Evolutionary conservation across 1,284 basidiomycete genomes (phyloP), one percentile per base, ranked within the genome.

Genomic region (Cryptococcus deneoformans): DNA sequence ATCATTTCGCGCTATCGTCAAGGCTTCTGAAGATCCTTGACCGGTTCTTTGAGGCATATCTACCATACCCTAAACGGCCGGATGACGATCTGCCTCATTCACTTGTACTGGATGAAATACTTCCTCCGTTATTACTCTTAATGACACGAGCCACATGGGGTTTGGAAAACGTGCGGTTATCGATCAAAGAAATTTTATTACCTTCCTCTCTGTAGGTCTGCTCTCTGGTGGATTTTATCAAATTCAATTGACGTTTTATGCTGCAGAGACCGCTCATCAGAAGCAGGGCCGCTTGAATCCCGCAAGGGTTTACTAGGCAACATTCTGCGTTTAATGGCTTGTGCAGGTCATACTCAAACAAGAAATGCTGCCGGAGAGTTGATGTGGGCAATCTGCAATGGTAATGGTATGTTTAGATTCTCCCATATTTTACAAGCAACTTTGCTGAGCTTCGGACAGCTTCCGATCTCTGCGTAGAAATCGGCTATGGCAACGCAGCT

Each of bases 401-500:
- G 83, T 2, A 86, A 94, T 75, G 84, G 90, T 91, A 70, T 72
- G 86, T 76, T 3, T 24, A 34, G 4, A 29, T 47, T 29, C 7
- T 4, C 7, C 46, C 16, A 42, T 42, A 16, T 11, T 1, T 16
- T 5, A 52, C 45, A 12, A 16, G 6, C 20, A 49, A 45, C 11
- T 11, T 44, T 38, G 16, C 29, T 35, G 24, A n/a, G 35, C n/a
- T 11, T 6, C 34, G 36, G 11, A 29, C 68, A 91, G 89, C 87
- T 20, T 80, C 82, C 12, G 82, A 80, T 0, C 79, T 95, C 7
- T 85, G 85, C 6, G 81, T 85, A 5, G 85, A 88, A 53, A 84
- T 94, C 49, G 92, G 92, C 3, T 95, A 96, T 64, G 93, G 93
- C 24, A 92, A 92, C 68, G 90, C 92, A 37, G 90, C 92, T 0